Percentiles rank a stretch among this genome's conserved stretches.
Evolutionary conservation across 2,329 filamentous ascomycete species (phyloP).

Genomic region (Beauveria sp.): DNA sequence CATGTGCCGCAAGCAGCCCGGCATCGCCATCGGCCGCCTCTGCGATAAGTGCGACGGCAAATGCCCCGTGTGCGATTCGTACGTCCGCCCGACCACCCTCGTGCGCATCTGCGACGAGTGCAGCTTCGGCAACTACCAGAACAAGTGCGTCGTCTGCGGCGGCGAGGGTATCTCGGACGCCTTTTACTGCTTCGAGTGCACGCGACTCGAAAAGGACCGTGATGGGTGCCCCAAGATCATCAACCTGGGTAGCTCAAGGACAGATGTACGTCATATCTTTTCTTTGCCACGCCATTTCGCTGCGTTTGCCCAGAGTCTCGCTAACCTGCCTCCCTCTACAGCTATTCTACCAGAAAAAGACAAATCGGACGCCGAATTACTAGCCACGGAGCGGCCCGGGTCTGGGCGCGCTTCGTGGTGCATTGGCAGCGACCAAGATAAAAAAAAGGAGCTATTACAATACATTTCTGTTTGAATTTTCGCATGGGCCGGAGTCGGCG

Average conservation of each 20-base stretch:
- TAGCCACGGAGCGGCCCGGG: constrained; percentile 43
- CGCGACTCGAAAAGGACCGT: constrained; percentile 88
- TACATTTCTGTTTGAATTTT: not conserved
- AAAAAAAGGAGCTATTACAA: not conserved
- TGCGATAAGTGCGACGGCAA: constrained; percentile 99
- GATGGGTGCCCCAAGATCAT: constrained; percentile 99
- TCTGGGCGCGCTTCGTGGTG: constrained; percentile 27
- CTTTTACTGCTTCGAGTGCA: constrained; percentile 99
- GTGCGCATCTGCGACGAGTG: constrained; percentile 99
- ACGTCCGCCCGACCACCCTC: constrained; percentile 94
- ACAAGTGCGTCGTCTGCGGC: constrained; percentile 98
- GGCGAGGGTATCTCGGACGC: constrained; percentile 97
- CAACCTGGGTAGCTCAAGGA: constrained; percentile 90
- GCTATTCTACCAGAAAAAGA: constrained; percentile 61
- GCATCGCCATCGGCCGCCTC: constrained; percentile 95
- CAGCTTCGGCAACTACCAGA: constrained; percentile 99
- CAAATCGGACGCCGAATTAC: constrained; percentile 51
- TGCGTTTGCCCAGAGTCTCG: not conserved
- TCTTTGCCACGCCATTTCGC: not conserved
- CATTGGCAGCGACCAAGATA: constrained; percentile 7
- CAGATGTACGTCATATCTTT: constrained; percentile 57
- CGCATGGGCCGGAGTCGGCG: constrained; percentile 8
- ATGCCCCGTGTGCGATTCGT: constrained; percentile 97
- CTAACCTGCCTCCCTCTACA: constrained; percentile 20
- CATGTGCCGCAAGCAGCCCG: constrained; percentile 98